Evolutionary conservation across 805 yeast species (phyloP).

Genomic region (Yamadazyma akitaensis): DNA sequence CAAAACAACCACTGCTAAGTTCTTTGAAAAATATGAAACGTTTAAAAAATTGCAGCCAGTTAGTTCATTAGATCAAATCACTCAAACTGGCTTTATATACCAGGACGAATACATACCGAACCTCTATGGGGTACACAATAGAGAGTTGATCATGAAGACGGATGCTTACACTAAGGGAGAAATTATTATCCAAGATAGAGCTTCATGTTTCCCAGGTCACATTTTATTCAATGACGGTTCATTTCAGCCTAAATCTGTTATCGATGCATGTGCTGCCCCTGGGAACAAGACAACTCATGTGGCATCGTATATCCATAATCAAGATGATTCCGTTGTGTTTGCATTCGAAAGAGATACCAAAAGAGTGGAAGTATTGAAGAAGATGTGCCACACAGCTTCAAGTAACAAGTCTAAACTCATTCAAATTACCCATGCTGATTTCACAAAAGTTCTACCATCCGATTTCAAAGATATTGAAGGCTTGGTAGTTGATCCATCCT

Average conservation of each 20-base stretch:
- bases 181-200: conserved; percentile 90
- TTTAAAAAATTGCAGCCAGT: conserved; percentile 48
- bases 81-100: conserved; percentile 55
- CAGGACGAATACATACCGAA: conserved; percentile 72
- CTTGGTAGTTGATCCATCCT: conserved; percentile 90
- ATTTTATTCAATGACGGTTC: conserved; percentile 57
- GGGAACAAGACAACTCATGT: conserved; percentile 96
- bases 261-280: conserved; percentile 97
- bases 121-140: conserved; percentile 79
- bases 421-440: conserved; percentile 60
- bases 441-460: conserved; percentile 55
- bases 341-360: conserved; percentile 87
- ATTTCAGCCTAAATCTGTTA: conserved; percentile 54
- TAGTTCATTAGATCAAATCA: conserved; percentile 29
- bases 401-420: conserved; percentile 31
- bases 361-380: conserved; percentile 65
- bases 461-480: conserved; percentile 71
- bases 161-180: conserved; percentile 70
- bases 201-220: conserved; percentile 93
- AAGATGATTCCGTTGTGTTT: conserved; percentile 42
- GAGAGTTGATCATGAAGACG: conserved; percentile 64
- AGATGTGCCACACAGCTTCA: conserved; percentile 74
- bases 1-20: conserved; percentile 39
- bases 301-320: conserved; percentile 54
- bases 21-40: conserved; percentile 32